A percentile compares a stretch with the other conserved stretches of the same genome.
Evolutionary conservation across 2,329 filamentous ascomycete species (phyloP).

Genomic region (Pseudocercospora vitis): DNA sequence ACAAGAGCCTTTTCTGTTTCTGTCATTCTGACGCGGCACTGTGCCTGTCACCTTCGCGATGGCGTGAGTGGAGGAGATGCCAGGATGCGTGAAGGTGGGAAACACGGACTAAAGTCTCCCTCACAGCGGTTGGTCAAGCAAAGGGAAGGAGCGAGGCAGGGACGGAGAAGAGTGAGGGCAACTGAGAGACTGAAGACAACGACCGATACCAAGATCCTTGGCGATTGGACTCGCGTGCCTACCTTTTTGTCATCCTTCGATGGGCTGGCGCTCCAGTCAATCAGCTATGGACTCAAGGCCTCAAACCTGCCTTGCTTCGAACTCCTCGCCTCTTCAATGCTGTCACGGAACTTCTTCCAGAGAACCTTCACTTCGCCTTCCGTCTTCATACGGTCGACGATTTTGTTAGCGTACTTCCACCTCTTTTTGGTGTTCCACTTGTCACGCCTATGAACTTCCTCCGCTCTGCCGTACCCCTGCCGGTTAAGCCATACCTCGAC

Average conservation of each 20-base stretch:
- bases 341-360: slow-evolving; percentile 65
- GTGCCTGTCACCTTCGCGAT: background rate
- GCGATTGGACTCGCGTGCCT: background rate
- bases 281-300: slow-evolving; percentile 8
- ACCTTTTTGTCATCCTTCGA: background rate
- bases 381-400: slow-evolving; percentile 65
- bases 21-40: background rate
- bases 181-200: too few relatives aligned
- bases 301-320: slow-evolving; percentile 41
- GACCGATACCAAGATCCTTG: too few relatives aligned
- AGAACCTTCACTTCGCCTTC: slow-evolving; percentile 60
- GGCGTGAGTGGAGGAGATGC: background rate
- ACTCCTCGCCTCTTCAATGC: slow-evolving; percentile 59
- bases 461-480: slow-evolving; percentile 58
- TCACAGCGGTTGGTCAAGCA: background rate
- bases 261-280: background rate
- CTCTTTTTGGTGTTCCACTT: slow-evolving; percentile 61
- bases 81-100: too few relatives aligned
- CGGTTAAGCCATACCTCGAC: slow-evolving; percentile 62
- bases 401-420: slow-evolving; percentile 60
- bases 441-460: slow-evolving; percentile 62
- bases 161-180: too few relatives aligned
- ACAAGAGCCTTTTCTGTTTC: background rate
- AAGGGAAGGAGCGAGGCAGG: background rate
- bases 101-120: too few relatives aligned